A percentile compares a stretch with the other conserved stretches of the same genome.
Conservation (phyloP, 805 yeast species). For the Yarrowia divulgata region DNA sequence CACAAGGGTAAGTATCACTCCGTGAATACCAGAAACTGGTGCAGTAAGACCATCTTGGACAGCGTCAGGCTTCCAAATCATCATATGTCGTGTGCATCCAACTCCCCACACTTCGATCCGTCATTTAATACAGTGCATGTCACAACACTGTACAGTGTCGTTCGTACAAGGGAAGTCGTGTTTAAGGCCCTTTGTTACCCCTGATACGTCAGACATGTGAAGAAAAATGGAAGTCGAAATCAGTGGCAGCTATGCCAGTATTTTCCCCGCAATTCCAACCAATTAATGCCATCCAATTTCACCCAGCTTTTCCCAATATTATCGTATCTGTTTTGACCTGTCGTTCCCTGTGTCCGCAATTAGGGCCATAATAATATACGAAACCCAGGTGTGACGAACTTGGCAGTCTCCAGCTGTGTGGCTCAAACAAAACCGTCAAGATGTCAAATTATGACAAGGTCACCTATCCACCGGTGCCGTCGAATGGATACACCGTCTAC, state of each 20-base stretch:
- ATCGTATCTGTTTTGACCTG: not conserved
- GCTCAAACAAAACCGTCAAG: not conserved
- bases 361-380: not conserved
- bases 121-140: not conserved
- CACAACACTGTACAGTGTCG: not conserved
- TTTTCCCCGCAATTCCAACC: too few species aligned
- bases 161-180: too few species aligned
- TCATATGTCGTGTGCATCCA: too few species aligned
- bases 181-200: not conserved
- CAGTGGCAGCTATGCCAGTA: too few species aligned
- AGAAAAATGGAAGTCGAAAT: too few species aligned
- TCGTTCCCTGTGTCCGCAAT: not conserved
- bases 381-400: not conserved
- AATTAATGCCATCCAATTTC: too few species aligned
- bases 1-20: too few species aligned
- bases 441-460: slow-evolving; percentile 30
- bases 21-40: too few species aligned
- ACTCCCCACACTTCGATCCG: not conserved
- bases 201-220: not conserved
- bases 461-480: not conserved
- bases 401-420: not conserved
- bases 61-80: too few species aligned
- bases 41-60: too few species aligned
- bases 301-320: not conserved
- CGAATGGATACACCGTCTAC: not conserved